Conservation (phyloP, 768 basidiomycete genomes). For the Cubamyces lactineus region DNA sequence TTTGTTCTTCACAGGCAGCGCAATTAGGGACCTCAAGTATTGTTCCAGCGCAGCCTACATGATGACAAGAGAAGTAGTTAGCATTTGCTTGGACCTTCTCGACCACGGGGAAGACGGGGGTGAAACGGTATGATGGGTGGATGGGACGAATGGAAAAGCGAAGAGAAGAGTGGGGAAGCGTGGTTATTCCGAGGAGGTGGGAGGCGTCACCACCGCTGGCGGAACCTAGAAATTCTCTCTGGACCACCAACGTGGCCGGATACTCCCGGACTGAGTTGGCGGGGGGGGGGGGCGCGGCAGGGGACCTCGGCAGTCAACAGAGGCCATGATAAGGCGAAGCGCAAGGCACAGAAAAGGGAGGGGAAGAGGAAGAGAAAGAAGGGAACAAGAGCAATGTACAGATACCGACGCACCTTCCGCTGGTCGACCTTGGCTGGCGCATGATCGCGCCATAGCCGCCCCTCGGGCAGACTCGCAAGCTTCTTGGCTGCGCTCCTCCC, state of each 20-base stretch:
- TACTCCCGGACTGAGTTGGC: constrained; percentile 6
- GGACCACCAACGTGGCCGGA: constrained; percentile 9
- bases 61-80: constrained; percentile 23
- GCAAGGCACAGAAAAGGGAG: constrained; percentile 10
- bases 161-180: constrained; percentile 1
- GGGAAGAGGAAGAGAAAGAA: neutral
- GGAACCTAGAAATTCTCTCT: neutral
- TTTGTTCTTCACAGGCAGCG: constrained; percentile 83
- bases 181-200: constrained; percentile 9
- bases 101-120: neutral
- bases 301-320: neutral
- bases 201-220: constrained; percentile 13
- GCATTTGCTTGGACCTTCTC: constrained; percentile 12
- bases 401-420: constrained; percentile 68
- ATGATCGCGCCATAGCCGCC: constrained; percentile 94
- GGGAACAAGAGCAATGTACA: neutral
- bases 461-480: constrained; percentile 84
- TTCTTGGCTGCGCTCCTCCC: constrained; percentile 76
- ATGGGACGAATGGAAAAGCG: neutral
- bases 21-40: constrained; percentile 84
- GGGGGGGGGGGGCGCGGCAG: neutral
- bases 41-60: constrained; percentile 73
- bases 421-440: constrained; percentile 97
- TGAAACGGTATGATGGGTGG: constrained; percentile 1
- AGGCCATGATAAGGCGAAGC: neutral